Percentiles rank a stretch among this genome's conserved stretches.
Evolutionary conservation across 225 moss, liverwort and hornwort species (phyloP).

Genomic region (Rhytidiadelphus loreus): DNA sequence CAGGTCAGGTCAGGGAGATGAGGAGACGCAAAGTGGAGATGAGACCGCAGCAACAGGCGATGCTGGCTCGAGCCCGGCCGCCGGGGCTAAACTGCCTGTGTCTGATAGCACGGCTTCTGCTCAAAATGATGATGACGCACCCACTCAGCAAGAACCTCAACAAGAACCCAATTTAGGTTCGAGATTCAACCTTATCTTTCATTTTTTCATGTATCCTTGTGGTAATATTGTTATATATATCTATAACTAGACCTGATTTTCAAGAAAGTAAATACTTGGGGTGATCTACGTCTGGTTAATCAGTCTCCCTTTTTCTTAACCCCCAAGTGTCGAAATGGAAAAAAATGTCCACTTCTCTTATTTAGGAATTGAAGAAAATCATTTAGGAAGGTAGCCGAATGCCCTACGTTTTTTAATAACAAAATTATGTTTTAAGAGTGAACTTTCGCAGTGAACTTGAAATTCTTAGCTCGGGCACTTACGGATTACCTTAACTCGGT

Average conservation of each 20-base stretch:
- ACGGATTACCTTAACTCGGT: background rate
- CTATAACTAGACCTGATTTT: background rate
- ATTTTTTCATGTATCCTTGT: background rate
- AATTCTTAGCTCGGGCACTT: background rate
- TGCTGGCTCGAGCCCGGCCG: slow-evolving; percentile 16
- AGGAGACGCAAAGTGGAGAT: slow-evolving; percentile 29
- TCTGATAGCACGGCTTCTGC: slow-evolving; percentile 4
- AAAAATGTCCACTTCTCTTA: background rate
- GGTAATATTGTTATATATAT: background rate
- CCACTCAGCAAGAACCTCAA: slow-evolving; percentile 14
- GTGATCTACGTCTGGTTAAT: background rate
- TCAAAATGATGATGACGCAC: slow-evolving; percentile 13
- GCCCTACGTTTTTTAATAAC: background rate
- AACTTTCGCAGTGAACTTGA: background rate
- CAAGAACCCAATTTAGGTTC: slow-evolving; percentile 30
- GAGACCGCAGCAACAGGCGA: slow-evolving; percentile 18
- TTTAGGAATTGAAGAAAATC: background rate
- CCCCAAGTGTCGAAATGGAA: background rate
- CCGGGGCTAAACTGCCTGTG: slow-evolving; percentile 3
- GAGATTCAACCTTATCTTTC: background rate
- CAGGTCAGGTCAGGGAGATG: slow-evolving; percentile 37
- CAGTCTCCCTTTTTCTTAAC: background rate
- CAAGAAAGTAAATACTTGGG: background rate
- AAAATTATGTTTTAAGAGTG: background rate
- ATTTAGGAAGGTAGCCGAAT: background rate